These are phyloP conservation scores for Protea cynaroides DNA, from an alignment of 164 flowering plant genomes.

Conservation along the genomic window DNA sequence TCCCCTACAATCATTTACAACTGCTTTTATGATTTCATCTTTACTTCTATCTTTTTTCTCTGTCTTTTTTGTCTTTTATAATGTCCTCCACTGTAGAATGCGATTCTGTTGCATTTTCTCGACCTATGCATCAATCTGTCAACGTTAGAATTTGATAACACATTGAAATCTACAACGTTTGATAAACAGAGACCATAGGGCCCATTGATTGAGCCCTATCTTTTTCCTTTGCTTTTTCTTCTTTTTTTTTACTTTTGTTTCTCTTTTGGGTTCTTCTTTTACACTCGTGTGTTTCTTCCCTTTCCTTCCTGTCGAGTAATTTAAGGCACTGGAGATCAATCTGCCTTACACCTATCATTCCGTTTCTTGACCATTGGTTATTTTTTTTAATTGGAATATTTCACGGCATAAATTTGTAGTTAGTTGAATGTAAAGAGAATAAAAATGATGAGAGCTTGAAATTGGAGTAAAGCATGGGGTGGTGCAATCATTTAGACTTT, in stretches of 20 bases:
- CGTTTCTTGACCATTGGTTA: neutral
- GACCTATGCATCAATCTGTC: too few species aligned
- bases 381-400: too few species aligned
- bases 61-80: too few species aligned
- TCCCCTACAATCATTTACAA: too few species aligned
- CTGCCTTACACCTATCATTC: neutral
- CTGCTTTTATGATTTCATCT: too few species aligned
- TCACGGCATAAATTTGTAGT: constrained; percentile 20
- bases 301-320: neutral
- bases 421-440: constrained; percentile 18
- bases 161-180: neutral
- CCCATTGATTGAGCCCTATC: neutral
- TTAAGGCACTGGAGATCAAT: neutral
- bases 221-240: neutral
- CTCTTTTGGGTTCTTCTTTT: too few species aligned
- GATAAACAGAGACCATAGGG: neutral
- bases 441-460: constrained; percentile 36
- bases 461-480: constrained; percentile 30
- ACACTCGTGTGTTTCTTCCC: too few species aligned
- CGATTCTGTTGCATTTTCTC: too few species aligned
- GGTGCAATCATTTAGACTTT: constrained; percentile 31
- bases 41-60: too few species aligned
- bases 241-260: too few species aligned
- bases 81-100: too few species aligned
- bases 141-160: too few species aligned